A percentile compares a stretch with the other conserved stretches of the same genome.
Conservation (phyloP, 176 grass and related monocot species). For the Carex scoparia region DNA sequence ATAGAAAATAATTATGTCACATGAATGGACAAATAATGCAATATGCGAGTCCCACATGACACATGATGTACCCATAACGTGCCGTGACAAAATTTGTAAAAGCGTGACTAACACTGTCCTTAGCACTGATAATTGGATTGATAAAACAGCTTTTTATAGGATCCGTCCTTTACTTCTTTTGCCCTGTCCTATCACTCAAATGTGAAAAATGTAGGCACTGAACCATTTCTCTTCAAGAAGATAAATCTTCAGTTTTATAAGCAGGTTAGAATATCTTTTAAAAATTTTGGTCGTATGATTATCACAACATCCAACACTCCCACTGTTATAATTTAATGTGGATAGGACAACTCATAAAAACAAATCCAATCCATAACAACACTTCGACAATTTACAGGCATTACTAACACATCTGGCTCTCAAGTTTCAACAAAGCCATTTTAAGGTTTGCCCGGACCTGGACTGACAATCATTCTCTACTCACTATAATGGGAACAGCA, state of each 20-base stretch:
- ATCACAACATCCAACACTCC: neutral
- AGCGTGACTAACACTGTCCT: neutral
- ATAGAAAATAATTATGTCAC: no score
- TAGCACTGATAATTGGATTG: no score
- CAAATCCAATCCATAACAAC: neutral
- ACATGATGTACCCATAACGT: no score
- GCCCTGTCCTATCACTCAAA: neutral
- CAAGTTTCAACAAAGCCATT: neutral
- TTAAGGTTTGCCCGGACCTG: no score
- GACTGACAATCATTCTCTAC: no score
- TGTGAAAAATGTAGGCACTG: neutral
- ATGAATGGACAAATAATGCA: no score
- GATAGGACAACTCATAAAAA: neutral
- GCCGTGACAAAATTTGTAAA: no score
- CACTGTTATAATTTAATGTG: neutral
- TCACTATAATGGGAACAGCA: no score
- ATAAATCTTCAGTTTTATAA: neutral
- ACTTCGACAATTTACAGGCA: neutral
- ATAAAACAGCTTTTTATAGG: no score
- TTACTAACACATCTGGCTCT: neutral
- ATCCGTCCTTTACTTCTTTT: no score
- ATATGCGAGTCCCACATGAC: no score
- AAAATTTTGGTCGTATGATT: neutral
- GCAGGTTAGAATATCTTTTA: neutral
- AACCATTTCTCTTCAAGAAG: neutral